These are phyloP conservation scores for Jatropha multifida DNA, from an alignment of 441 rosid species.

Conservation along the genomic window DNA sequence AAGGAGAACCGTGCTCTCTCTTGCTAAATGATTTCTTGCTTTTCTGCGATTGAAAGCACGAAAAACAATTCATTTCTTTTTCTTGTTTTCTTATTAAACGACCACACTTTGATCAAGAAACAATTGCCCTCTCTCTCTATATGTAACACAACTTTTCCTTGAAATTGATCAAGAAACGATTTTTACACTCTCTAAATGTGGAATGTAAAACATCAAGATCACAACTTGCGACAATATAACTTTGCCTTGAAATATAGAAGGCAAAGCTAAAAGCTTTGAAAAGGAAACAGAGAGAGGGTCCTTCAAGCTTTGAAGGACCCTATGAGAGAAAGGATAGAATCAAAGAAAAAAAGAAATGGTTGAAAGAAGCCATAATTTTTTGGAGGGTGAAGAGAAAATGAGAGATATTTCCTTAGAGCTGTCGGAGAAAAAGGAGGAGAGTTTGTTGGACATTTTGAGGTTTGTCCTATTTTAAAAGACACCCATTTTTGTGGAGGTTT, in stretches of 20 bases:
- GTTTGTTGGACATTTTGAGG: slow-evolving; percentile 13
- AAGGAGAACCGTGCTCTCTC: slow-evolving; percentile 27
- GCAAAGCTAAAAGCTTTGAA: background rate
- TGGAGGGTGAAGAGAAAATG: slow-evolving; percentile 7
- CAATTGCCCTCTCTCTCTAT: background rate
- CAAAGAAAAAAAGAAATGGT: background rate
- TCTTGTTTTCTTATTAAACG: background rate
- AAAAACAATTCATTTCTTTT: slow-evolving; percentile 61
- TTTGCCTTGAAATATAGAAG: background rate
- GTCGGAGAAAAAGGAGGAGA: slow-evolving; percentile 31
- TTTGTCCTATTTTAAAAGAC: background rate
- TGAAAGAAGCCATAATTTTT: slow-evolving; percentile 18
- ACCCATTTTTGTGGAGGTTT: slow-evolving; percentile 5
- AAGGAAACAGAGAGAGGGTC: slow-evolving; percentile 29
- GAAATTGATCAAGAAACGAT: too few relatives aligned
- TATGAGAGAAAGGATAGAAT: slow-evolving; percentile 12
- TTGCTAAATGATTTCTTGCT: slow-evolving; percentile 36
- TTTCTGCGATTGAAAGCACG: slow-evolving; percentile 63
- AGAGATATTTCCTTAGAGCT: slow-evolving; percentile 9
- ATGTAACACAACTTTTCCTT: too few relatives aligned
- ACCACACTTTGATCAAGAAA: background rate
- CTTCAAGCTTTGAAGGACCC: slow-evolving; percentile 42
- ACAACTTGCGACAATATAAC: background rate
- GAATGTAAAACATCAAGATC: too few relatives aligned
- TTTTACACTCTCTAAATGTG: too few relatives aligned